Evolutionary conservation across 192 early-diverging fungal species (phyloP), one percentile per base, ranked within the genome.

Genomic region (Umbelopsis isabellina): DNA sequence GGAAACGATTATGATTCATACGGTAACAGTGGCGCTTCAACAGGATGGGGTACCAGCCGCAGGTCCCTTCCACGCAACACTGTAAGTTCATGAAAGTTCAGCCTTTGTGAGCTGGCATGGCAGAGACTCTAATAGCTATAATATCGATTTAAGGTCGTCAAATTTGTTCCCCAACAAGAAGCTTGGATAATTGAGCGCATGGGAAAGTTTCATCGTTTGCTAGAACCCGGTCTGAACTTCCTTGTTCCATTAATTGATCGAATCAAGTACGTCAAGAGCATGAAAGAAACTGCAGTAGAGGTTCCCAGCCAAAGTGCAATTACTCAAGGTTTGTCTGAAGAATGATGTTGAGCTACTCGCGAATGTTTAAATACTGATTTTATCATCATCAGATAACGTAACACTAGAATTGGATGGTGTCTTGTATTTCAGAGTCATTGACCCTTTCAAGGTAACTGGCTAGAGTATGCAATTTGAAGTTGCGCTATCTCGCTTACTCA

Each of bases 121-220:
- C 51, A 33, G 52, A 61, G 22, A 27, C 37, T 46, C 18, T 45
- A 45, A 25, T 3, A 37, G 12, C 27, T 18, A 50, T 11, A 18
- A 16, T 44, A n/a, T n/a, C 20, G n/a, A 44, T 13, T 21, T 27
- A 71, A 86, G 87, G 72, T 94, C 16, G 78, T 99, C 75, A 97
- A 97, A 83, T 99, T 99, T 82, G 97, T 99, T 20, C 97, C 97
- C 46, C 95, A 99, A 82, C 95, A 97, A 78, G 95, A 97, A 80
- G 94, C 96, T 6, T 97, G 96, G 94, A 89, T 99, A 25, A 91
- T 99, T 12, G 97, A 98, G 83, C 91, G 97, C 25, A 96, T 99
- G 92, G 97, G 97, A 35, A 76, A 83, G 72, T 95, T 93, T 74
- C 81, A 87, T 72, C 84, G 92, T n/a, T 87, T 95, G 48, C 80